Evolutionary conservation across 192 early-diverging fungal species (phyloP), one percentile per base, ranked within the genome.

Genomic region (Piromyces sp.): DNA sequence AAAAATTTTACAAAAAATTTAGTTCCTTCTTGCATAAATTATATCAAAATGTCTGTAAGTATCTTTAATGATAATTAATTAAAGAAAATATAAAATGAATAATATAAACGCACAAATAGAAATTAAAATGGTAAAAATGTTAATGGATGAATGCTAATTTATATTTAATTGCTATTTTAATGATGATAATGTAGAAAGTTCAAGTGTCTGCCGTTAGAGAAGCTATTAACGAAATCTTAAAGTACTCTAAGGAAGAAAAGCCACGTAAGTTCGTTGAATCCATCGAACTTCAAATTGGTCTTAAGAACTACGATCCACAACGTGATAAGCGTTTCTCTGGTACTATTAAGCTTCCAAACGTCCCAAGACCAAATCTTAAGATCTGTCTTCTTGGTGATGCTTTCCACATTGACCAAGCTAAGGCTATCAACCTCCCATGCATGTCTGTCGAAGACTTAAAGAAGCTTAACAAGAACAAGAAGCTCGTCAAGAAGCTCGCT

Each of bases 401-500:
- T 84, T 92, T 93, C 88, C 94, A 98, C 89, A 95, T 94, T 87
- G 96, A 97, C 89, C 91, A 94, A 86, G 96, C 96, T 88, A 96
- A 97, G 92, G 92, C 89, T 83, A 92, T 93, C 85, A 91, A 90
- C 79, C 89, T 98, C 87, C 94, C 95, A 81, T 95, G 87, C 92
- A 91, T 93, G 89, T 95, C 95, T 79, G 96, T 96, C 84, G 96
- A 98, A 68, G 96, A 98, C 92, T 89, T 98, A 86, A 98, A 98
- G 95, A 98, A 98, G 92, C 91, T 97, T 84, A 97, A 98, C 93
- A 98, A 98, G 94, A 98, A 98, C 94, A 98, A 98, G 94, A 97
- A 98, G 95, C 90, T 94, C 81, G 96, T 98, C 90, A 98, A 98
- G 94, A 98, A 97, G 92, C 93, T 98, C 30, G 96, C 96, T 87